Conservation (phyloP, 164 flowering plant species). For the Warburgia ugandensis region DNA sequence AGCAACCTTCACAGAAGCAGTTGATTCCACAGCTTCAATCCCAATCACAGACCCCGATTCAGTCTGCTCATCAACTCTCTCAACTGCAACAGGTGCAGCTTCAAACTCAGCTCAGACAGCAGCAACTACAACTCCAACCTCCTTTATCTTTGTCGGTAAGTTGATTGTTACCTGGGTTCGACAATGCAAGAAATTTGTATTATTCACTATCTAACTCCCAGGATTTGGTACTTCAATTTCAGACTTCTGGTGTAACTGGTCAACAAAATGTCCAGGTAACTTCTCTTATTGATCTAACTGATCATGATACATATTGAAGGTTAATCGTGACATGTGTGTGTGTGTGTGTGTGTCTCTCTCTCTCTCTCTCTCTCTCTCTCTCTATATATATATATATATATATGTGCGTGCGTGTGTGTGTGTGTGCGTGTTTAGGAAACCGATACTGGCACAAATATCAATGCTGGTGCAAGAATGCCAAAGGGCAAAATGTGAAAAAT, state of each 20-base stretch:
- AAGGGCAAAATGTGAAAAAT: too few relatives aligned
- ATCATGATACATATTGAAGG: too few relatives aligned
- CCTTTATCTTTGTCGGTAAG: slow-evolving; percentile 36
- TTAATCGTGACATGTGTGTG: too few relatives aligned
- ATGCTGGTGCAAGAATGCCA: too few relatives aligned
- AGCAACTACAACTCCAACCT: slow-evolving; percentile 38
- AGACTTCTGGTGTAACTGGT: slow-evolving; percentile 33
- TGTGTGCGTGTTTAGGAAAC: too few relatives aligned
- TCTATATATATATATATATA: too few relatives aligned
- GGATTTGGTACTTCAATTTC: slow-evolving; percentile 35
- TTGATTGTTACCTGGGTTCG: slow-evolving; percentile 3
- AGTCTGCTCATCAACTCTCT: slow-evolving; percentile 38
- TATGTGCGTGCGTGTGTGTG: too few relatives aligned
- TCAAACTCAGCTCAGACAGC: slow-evolving; percentile 35
- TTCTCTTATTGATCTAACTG: background rate
- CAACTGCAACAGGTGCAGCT: slow-evolving; percentile 44
- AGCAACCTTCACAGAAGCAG: slow-evolving; percentile 36
- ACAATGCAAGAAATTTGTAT: slow-evolving; percentile 1
- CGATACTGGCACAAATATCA: too few relatives aligned
- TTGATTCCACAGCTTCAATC: slow-evolving; percentile 38
- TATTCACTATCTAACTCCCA: background rate
- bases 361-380: too few relatives aligned
- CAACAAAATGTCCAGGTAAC: slow-evolving; percentile 44
- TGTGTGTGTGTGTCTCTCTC: too few relatives aligned
- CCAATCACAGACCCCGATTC: slow-evolving; percentile 28